Conservation (phyloP, 371 early-diverging fungal genomes). For the Rhizopus delemar region DNA sequence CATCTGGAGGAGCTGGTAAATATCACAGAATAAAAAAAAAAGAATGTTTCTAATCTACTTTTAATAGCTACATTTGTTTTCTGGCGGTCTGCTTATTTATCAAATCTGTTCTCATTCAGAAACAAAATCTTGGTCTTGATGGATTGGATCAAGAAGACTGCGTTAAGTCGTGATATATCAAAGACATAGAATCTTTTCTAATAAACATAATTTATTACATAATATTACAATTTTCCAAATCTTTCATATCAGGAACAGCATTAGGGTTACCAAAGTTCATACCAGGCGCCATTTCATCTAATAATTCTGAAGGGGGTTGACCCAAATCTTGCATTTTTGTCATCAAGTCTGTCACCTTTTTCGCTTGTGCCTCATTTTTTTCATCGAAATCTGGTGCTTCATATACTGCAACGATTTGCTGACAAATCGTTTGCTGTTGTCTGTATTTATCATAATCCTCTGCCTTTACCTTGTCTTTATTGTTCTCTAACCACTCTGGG, state of each 20-base stretch:
- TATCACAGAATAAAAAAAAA: conserved; percentile 1
- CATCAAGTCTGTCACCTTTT: conserved; percentile 83
- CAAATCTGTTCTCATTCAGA: conserved; percentile 78
- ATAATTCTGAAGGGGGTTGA: conserved; percentile 89
- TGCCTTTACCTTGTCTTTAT: conserved; percentile 65
- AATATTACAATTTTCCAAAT: conserved; percentile 54
- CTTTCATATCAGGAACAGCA: conserved; percentile 73
- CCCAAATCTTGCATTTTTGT: conserved; percentile 95
- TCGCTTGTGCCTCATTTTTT: conserved; percentile 66
- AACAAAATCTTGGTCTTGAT: conserved; percentile 79
- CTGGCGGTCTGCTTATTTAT: conserved; percentile 75
- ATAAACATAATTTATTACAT: conserved; percentile 31
- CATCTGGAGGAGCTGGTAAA: conserved; percentile 66
- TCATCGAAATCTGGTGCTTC: conserved; percentile 66
- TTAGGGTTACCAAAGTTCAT: conserved; percentile 72
- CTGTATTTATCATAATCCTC: conserved; percentile 74
- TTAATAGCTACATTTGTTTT: conserved; percentile 69
- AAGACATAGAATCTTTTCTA: conserved; percentile 63
- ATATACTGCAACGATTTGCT: conserved; percentile 77
- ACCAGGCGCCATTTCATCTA: conserved; percentile 89
- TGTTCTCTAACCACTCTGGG: conserved; percentile 80
- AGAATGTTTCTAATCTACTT: conserved; percentile 4
- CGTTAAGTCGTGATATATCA: conserved; percentile 88
- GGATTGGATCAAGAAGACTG: conserved; percentile 87
- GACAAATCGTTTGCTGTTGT: conserved; percentile 72